A percentile compares a stretch with the other conserved stretches of the same genome.
These are phyloP conservation scores for Kuraishia piskuri DNA, from an alignment of 805 yeast species.

Conservation along the genomic window DNA sequence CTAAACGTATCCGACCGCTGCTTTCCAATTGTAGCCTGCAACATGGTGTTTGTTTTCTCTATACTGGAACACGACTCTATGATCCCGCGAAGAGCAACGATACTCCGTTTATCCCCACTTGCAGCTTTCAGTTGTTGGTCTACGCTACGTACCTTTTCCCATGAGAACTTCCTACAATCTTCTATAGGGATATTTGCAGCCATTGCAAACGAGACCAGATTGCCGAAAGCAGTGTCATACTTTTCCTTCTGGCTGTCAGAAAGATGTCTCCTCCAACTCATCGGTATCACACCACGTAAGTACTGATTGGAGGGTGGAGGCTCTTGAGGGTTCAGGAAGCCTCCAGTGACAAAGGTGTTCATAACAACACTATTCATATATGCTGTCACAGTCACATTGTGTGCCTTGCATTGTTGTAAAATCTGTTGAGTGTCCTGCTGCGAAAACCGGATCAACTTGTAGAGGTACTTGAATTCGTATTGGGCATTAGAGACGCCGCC, in stretches of 20 bases:
- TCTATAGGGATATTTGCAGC: background rate
- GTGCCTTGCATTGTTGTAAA: background rate
- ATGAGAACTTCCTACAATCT: background rate
- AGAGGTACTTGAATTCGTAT: background rate
- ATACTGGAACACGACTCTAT: background rate
- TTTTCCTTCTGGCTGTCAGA: background rate
- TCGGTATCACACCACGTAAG: background rate
- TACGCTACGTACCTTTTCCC: background rate
- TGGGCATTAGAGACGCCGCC: background rate
- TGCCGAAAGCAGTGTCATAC: background rate
- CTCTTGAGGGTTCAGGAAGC: background rate
- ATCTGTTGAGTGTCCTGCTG: background rate
- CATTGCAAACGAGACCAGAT: background rate
- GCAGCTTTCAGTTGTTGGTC: background rate
- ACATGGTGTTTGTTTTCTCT: background rate
- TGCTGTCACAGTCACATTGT: background rate
- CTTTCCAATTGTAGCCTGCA: background rate
- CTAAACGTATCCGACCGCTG: background rate
- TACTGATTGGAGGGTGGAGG: background rate
- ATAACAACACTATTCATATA: background rate
- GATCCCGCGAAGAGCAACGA: background rate
- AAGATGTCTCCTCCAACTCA: background rate
- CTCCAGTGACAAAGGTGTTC: background rate
- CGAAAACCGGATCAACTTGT: background rate
- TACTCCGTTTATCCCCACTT: background rate